phyloP scores from a whole-genome alignment of 2,329 filamentous ascomycete species.

The Phialocephala subalpina region DNA sequence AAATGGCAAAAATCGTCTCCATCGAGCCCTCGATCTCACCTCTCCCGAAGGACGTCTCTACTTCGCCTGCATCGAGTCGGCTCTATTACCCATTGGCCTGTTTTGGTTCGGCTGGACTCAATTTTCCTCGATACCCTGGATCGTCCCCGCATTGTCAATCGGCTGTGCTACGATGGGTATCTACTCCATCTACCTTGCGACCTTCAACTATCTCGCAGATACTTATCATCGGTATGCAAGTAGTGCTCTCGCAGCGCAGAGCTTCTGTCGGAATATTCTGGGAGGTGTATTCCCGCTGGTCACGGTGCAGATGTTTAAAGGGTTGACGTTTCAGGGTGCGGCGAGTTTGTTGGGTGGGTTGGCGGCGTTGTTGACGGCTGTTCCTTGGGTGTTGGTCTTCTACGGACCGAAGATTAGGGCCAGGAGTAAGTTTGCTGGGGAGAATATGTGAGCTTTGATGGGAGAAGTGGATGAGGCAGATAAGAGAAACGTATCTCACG shows the following conservation, averaged over 20 bases:
- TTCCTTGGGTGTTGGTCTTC: constrained; percentile 88
- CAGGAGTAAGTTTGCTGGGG: constrained; percentile 75
- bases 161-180: constrained; percentile 84
- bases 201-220: constrained; percentile 93
- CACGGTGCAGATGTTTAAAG: constrained; percentile 75
- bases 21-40: constrained; percentile 44
- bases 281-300: constrained; percentile 84
- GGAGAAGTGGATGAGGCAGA: background rate
- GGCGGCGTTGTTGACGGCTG: constrained; percentile 68
- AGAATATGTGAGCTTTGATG: constrained; percentile 28
- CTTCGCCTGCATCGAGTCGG: constrained; percentile 79
- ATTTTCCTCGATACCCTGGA: constrained; percentile 70
- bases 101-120: constrained; percentile 80
- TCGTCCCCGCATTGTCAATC: constrained; percentile 74
- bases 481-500: no score
- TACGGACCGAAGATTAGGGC: constrained; percentile 79
- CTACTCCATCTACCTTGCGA: constrained; percentile 84
- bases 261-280: constrained; percentile 84
- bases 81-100: constrained; percentile 79
- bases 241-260: constrained; percentile 86
- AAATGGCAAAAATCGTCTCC: constrained; percentile 27
- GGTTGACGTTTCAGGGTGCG: constrained; percentile 74
- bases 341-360: constrained; percentile 81
- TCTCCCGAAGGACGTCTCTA: constrained; percentile 82
- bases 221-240: constrained; percentile 86